Evolutionary conservation across 495 filamentous ascomycete genomes (phyloP).

Genomic region (Opeltia flavorubescens): DNA sequence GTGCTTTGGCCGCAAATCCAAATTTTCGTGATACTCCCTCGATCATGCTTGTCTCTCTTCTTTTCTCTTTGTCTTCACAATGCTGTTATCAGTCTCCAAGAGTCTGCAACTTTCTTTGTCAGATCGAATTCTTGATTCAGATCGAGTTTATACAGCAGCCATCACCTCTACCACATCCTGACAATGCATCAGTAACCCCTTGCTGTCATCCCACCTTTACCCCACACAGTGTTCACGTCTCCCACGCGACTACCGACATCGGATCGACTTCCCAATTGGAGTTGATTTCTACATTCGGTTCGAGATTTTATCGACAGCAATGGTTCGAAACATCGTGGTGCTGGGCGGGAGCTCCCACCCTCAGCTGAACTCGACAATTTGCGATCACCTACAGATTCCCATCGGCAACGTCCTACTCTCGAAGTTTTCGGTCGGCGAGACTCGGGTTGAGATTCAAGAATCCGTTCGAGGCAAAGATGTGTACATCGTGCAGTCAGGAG

Average conservation of each 20-base stretch:
- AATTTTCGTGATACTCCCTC: too few species aligned
- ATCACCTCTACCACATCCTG: not conserved
- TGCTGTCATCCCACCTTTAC: not conserved
- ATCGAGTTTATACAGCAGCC: too few species aligned
- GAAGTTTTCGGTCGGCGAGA: constrained; percentile 92
- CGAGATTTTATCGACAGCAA: constrained; percentile 17
- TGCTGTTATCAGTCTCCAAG: too few species aligned
- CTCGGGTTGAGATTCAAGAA: constrained; percentile 86
- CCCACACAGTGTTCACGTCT: not conserved
- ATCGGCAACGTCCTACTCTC: constrained; percentile 65
- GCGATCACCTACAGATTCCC: constrained; percentile 72
- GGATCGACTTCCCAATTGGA: too few species aligned
- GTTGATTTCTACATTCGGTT: too few species aligned
- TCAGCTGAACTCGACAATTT: constrained; percentile 69
- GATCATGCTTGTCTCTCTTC: too few species aligned
- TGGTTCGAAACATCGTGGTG: constrained; percentile 95
- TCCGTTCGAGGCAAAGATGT: constrained; percentile 96
- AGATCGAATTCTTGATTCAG: too few species aligned
- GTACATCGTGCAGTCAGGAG: constrained; percentile 86
- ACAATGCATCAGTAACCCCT: not conserved
- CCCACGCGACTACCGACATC: not conserved
- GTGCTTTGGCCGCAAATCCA: too few species aligned
- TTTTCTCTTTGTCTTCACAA: too few species aligned
- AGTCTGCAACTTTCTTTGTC: too few species aligned
- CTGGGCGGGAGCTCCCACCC: constrained; percentile 91